Base-by-base conservation (phyloP, 163 green algal genomes). In the Picocystis sp. region DNA sequence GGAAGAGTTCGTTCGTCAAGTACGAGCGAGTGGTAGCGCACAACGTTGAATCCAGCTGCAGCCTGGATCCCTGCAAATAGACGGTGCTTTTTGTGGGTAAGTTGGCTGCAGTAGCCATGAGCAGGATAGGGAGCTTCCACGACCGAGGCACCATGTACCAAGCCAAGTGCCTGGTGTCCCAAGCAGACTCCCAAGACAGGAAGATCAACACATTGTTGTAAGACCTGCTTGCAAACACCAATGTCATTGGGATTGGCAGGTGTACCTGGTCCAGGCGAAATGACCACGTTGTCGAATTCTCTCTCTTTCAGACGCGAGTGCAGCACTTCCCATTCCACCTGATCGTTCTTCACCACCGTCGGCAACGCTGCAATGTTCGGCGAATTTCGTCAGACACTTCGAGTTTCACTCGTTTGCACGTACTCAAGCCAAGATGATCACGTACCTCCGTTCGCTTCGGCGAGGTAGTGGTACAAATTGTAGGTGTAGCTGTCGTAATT, bases 401-500 rank as follows among this genome's bases (percentile, higher is more conserved):
- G 22, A 50, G 11, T 13, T 57, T 22, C 29, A 5, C 8, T 38
- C 0, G 5, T 12, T 38, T 8, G 29, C 29, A 38, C 5, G 29
- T 38, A 8, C 29, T 5, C 8, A 12, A 5, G 29, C 8, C 29
- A 5, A 38, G 29, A 8, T 8, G 29, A 8, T 3, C 15, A 50
- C 48, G 17, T 45, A 84, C 80, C 80, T 69, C 75, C 73, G 61
- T 81, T 82, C 3, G 87, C 74, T n/a, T 74, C 63, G 6, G 75
- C 79, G 19, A 93, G 69, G 17, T 88, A 59, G 56, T 97, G 87
- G 53, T 75, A 92, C 33, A 97, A 62, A 58, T 96, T 96, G 66
- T 92, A 95, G 2, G 84, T 94, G 70, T 96, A 97, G 23, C 68
- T 85, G 47, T 97, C 87, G 58, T 94, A 95, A 49, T 96, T 97